Percentiles rank a stretch among this genome's conserved stretches.
Evolutionary conservation across 2,329 filamentous ascomycete species (phyloP).

Genomic region (Pseudogymnoascus sp.): DNA sequence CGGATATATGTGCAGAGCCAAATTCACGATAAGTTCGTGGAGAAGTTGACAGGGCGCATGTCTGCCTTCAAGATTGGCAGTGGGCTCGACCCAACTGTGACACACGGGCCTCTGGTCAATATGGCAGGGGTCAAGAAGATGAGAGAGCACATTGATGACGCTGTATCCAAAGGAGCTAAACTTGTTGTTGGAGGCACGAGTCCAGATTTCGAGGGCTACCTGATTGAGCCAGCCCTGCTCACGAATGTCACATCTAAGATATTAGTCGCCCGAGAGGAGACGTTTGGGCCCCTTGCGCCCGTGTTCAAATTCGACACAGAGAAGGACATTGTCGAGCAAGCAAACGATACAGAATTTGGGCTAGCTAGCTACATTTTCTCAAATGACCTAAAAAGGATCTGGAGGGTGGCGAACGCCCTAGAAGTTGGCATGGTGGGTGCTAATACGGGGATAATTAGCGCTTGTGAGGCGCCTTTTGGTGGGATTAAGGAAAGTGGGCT

Average conservation of each 20-base stretch:
- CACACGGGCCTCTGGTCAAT: slow-evolving; percentile 53
- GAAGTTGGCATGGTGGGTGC: slow-evolving; percentile 64
- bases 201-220: slow-evolving; percentile 45
- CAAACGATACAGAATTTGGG: slow-evolving; percentile 55
- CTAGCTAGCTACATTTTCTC: slow-evolving; percentile 61
- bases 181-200: slow-evolving; percentile 52
- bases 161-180: slow-evolving; percentile 52
- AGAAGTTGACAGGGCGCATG: slow-evolving; percentile 44
- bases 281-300: slow-evolving; percentile 56
- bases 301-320: slow-evolving; percentile 59
- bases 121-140: slow-evolving; percentile 48
- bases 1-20: slow-evolving; percentile 55
- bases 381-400: slow-evolving; percentile 56
- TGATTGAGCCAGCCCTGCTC: slow-evolving; percentile 61
- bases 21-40: slow-evolving; percentile 53
- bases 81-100: slow-evolving; percentile 46
- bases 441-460: too few species aligned
- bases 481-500: too few species aligned
- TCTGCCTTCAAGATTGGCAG: slow-evolving; percentile 50
- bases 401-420: slow-evolving; percentile 57
- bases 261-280: slow-evolving; percentile 46
- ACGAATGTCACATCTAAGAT: slow-evolving; percentile 50
- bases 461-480: too few species aligned
- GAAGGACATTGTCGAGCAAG: slow-evolving; percentile 50
- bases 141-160: slow-evolving; percentile 53